Evolutionary conservation across 768 basidiomycete species (phyloP).

Genomic region (Zangia roseola): DNA sequence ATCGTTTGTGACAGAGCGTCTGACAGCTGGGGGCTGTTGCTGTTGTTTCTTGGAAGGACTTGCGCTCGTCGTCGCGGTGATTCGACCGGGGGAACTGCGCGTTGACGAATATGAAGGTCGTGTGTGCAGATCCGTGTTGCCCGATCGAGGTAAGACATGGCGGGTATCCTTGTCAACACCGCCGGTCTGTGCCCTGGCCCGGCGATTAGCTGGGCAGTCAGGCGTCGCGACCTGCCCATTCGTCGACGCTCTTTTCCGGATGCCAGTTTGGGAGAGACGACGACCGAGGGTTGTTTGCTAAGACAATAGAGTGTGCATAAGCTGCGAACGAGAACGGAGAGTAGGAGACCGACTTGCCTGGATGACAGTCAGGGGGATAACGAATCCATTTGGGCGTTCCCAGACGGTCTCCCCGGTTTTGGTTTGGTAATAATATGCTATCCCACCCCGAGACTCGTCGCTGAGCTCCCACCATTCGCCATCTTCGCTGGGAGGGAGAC

Average conservation of each 20-base stretch:
- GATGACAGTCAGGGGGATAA: constrained; percentile 86
- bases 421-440: constrained; percentile 94
- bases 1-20: constrained; percentile 34
- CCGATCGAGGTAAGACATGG: constrained; percentile 30
- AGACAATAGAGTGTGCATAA: constrained; percentile 5
- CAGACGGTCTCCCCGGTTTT: constrained; percentile 89
- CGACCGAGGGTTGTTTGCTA: constrained; percentile 75
- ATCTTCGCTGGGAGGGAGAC: constrained; percentile 76
- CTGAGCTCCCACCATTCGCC: constrained; percentile 97
- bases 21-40: constrained; percentile 25
- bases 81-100: constrained; percentile 33
- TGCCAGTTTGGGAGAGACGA: constrained; percentile 58
- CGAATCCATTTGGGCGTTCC: constrained; percentile 86
- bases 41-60: constrained; percentile 27
- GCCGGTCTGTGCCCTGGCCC: constrained; percentile 37
- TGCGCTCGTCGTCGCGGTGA: constrained; percentile 20
- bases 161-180: constrained; percentile 34
- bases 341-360: constrained; percentile 51
- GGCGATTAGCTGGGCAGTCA: constrained; percentile 36
- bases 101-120: constrained; percentile 35
- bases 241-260: constrained; percentile 21
- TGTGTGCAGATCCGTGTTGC: constrained; percentile 22
- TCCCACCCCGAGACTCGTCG: constrained; percentile 78
- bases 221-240: constrained; percentile 16
- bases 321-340: constrained; percentile 1